Conservation (phyloP, 2,329 filamentous ascomycete species). For the Fusarium continuum region DNA sequence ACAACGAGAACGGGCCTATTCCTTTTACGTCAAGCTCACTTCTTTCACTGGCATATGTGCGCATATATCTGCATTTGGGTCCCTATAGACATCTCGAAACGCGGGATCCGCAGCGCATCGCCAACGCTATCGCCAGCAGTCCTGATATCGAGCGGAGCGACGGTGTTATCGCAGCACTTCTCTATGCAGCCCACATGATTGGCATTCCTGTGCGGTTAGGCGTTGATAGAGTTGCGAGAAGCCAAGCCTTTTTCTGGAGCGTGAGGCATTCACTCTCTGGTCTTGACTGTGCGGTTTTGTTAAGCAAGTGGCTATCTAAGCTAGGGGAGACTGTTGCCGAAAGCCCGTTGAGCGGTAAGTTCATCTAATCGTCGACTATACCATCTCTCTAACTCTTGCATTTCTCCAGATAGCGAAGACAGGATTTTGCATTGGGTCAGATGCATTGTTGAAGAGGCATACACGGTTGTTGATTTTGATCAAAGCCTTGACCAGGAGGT, state of each 20-base stretch:
- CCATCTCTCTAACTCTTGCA: background rate
- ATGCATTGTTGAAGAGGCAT: conserved; percentile 57
- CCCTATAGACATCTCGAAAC: conserved; percentile 55
- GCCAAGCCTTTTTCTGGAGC: conserved; percentile 66
- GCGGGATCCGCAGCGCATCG: conserved; percentile 53
- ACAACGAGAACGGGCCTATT: conserved; percentile 53
- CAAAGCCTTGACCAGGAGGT: conserved; percentile 24
- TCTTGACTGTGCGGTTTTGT: conserved; percentile 62
- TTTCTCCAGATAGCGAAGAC: conserved; percentile 51
- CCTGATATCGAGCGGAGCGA: conserved; percentile 58
- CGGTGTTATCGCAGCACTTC: conserved; percentile 57
- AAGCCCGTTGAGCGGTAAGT: background rate
- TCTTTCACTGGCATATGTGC: conserved; percentile 51
- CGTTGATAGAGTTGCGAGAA: conserved; percentile 62
- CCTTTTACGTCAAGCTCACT: conserved; percentile 58
- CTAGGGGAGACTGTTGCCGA: background rate
- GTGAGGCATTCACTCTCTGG: conserved; percentile 64
- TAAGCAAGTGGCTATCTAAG: conserved; percentile 56
- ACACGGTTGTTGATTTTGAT: conserved; percentile 49
- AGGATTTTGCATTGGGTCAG: conserved; percentile 58
- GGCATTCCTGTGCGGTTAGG: conserved; percentile 65
- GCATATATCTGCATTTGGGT: conserved; percentile 57
- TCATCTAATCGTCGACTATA: fast-evolving
- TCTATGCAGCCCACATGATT: conserved; percentile 63
- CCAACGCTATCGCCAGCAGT: conserved; percentile 49